Evolutionary conservation across 495 filamentous ascomycete genomes (phyloP).

Genomic region (Tuber indicum): DNA sequence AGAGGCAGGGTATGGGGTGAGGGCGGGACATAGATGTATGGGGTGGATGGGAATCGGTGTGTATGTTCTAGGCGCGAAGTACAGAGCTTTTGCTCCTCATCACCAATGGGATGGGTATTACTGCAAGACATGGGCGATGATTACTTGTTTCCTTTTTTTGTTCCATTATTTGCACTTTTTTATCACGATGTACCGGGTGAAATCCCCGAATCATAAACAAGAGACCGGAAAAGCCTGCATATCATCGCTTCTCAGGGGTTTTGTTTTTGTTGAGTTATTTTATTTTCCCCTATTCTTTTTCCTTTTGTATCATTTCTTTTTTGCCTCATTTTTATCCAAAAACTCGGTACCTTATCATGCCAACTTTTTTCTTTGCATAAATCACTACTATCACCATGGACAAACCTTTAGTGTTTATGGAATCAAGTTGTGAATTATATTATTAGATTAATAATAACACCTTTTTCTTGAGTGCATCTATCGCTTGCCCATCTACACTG

Average conservation of each 20-base stretch:
- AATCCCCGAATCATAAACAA: neutral
- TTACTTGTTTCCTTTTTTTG: constrained; percentile 1
- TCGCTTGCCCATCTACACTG: neutral
- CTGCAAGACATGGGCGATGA: neutral
- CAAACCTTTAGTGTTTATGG: constrained; percentile 1
- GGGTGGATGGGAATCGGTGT: neutral
- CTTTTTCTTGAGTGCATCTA: neutral
- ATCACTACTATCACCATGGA: neutral
- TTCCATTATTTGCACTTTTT: neutral
- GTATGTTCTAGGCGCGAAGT: neutral
- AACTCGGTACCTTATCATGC: constrained; percentile 20
- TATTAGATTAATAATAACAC: constrained; percentile 18
- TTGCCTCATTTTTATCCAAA: constrained; percentile 9
- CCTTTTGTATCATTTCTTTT: constrained; percentile 22
- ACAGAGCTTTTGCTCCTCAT: constrained; percentile 2
- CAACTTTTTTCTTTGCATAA: constrained; percentile 14
- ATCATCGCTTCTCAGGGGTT: neutral
- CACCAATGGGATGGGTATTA: neutral
- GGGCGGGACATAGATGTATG: neutral
- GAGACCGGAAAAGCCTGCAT: neutral
- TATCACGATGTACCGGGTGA: neutral
- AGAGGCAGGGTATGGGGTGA: neutral
- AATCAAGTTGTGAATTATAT: neutral
- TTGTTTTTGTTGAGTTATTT: too few species aligned
- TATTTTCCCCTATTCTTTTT: neutral